Percentiles rank a stretch among this genome's conserved stretches.
Evolutionary conservation across 2,329 filamentous ascomycete genomes (phyloP).

Genomic region (Aspergillus neotritici): DNA sequence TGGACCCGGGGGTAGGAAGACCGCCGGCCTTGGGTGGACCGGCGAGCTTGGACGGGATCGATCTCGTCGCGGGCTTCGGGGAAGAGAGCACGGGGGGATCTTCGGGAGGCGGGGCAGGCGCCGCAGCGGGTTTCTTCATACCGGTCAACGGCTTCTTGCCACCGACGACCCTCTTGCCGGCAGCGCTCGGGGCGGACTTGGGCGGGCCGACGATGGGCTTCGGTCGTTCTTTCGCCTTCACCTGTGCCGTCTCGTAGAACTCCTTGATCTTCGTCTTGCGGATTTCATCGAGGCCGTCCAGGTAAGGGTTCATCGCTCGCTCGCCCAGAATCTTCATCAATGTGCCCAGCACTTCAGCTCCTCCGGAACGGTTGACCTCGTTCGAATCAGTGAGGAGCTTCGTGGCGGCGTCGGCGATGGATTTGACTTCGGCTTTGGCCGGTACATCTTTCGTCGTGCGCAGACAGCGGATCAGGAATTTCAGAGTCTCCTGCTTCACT

Average conservation of each 20-base stretch:
- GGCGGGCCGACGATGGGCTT: constrained; percentile 65
- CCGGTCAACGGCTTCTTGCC: constrained; percentile 49
- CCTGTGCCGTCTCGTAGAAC: constrained; percentile 73
- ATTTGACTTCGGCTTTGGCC: constrained; percentile 72
- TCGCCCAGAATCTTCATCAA: constrained; percentile 99
- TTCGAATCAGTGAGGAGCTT: constrained; percentile 87
- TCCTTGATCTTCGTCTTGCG: constrained; percentile 94
- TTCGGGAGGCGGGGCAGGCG: constrained; percentile 46
- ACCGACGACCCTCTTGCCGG: constrained; percentile 51
- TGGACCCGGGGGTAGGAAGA: constrained; percentile 40
- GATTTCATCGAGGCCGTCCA: constrained; percentile 92
- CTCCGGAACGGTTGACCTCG: constrained; percentile 77
- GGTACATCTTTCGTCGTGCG: constrained; percentile 79
- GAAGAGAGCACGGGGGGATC: constrained; percentile 51
- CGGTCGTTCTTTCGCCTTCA: constrained; percentile 86
- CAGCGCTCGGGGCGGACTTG: constrained; percentile 48
- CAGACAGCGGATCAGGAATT: constrained; percentile 84
- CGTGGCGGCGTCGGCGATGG: constrained; percentile 80
- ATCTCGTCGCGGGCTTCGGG: constrained; percentile 36
- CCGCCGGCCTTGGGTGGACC: constrained; percentile 38
- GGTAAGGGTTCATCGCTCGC: constrained; percentile 83
- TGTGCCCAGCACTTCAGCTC: constrained; percentile 86
- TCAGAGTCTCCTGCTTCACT: constrained; percentile 91
- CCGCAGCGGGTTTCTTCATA: constrained; percentile 46
- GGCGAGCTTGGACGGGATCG: constrained; percentile 43